These are phyloP conservation scores for Taphrina flavorubra DNA, from an alignment of 1,139 yeast genomes.

Conservation along the genomic window DNA sequence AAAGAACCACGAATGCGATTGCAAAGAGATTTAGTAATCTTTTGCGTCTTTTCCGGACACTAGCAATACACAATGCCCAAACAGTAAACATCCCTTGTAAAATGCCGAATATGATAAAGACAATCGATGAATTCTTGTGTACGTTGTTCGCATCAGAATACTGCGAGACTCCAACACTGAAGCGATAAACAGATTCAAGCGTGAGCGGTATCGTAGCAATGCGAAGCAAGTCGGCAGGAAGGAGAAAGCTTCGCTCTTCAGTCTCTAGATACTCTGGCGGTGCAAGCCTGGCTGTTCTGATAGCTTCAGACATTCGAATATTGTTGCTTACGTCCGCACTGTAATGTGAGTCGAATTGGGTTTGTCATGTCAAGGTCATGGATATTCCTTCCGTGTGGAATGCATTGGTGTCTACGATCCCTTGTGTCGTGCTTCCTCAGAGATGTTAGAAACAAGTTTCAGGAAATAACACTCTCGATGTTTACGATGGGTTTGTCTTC, in stretches of 20 bases:
- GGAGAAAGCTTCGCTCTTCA: neutral
- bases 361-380: too few relatives aligned
- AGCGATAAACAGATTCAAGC: slow-evolving; percentile 1
- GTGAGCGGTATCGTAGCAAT: neutral
- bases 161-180: neutral
- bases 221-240: neutral
- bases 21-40: neutral
- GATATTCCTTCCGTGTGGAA: too few relatives aligned
- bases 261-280: neutral
- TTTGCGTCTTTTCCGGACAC: neutral
- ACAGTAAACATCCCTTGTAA: neutral
- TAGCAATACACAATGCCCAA: neutral
- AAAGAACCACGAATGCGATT: neutral
- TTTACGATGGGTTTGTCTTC: too few relatives aligned
- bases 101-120: slow-evolving; percentile 2
- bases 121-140: neutral
- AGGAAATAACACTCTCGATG: too few relatives aligned
- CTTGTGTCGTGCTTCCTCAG: too few relatives aligned
- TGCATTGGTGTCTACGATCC: too few relatives aligned
- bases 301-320: too few relatives aligned
- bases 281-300: too few relatives aligned
- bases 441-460: too few relatives aligned
- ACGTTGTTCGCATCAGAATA: too few relatives aligned
- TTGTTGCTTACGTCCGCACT: too few relatives aligned
- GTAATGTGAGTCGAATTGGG: too few relatives aligned